These are phyloP conservation scores for Penicillium sp. DNA, from an alignment of 2,329 filamentous ascomycete genomes.

Conservation along the genomic window DNA sequence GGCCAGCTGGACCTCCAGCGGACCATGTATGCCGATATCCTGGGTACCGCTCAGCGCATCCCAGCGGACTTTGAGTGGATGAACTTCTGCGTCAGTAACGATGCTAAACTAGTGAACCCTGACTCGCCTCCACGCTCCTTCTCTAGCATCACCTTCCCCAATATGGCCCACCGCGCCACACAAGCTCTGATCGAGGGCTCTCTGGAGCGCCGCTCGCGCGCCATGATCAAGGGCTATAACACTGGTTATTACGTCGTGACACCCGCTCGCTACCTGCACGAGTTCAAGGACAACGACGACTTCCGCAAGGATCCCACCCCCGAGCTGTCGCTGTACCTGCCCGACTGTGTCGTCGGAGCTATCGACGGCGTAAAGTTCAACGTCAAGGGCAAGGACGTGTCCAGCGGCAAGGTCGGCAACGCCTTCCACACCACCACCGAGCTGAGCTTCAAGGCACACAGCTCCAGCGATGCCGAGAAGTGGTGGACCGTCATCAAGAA, in stretches of 20 bases:
- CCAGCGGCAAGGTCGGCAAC: conserved; percentile 75
- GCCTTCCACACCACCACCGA: conserved; percentile 82
- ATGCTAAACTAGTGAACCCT: conserved; percentile 76
- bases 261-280: conserved; percentile 85
- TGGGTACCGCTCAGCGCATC: conserved; percentile 75
- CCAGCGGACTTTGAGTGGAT: conserved; percentile 91
- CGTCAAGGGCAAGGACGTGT: conserved; percentile 92
- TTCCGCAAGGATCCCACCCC: conserved; percentile 66
- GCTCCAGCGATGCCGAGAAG: conserved; percentile 76
- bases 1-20: conserved; percentile 83
- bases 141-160: conserved; percentile 79
- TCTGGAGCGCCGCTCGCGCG: conserved; percentile 87
- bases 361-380: conserved; percentile 83
- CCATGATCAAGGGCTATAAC: conserved; percentile 79
- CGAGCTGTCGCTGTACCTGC: conserved; percentile 88
- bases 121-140: conserved; percentile 75
- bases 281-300: conserved; percentile 92
- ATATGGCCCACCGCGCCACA: conserved; percentile 82
- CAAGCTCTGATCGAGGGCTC: conserved; percentile 84
- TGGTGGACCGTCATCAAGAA: conserved; percentile 77
- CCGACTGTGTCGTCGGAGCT: conserved; percentile 80
- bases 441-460: conserved; percentile 85
- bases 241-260: conserved; percentile 90
- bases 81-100: conserved; percentile 76
- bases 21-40: conserved; percentile 82